These are phyloP conservation scores for Schizochytrium sp. DNA, from an alignment of 108 stramenopile genomes.

Conservation along the genomic window DNA sequence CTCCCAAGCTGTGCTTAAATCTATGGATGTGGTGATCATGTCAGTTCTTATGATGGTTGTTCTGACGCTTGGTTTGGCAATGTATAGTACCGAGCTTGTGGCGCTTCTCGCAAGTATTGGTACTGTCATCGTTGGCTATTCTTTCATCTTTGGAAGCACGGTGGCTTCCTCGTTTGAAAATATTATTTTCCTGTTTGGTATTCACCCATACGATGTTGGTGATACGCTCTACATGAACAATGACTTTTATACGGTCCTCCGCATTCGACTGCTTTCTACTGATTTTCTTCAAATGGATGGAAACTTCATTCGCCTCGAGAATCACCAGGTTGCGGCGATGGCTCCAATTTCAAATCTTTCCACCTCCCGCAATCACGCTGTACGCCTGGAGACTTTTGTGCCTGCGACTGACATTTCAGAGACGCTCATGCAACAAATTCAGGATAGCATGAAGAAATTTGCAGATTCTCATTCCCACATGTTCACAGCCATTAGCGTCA, in stretches of 20 bases:
- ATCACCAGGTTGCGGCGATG: conserved; percentile 42
- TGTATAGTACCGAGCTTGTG: conserved; percentile 31
- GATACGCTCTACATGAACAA: not conserved
- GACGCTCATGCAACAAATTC: not conserved
- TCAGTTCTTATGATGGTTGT: conserved; percentile 32
- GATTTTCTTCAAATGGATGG: conserved; percentile 46
- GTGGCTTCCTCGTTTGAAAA: conserved; percentile 32
- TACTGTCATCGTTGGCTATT: conserved; percentile 11
- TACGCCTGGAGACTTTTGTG: conserved; percentile 16
- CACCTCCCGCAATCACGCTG: conserved; percentile 23
- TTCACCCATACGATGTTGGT: conserved; percentile 41
- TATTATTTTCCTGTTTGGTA: conserved; percentile 46
- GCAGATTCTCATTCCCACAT: not conserved
- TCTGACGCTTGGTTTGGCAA: not conserved
- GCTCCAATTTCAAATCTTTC: conserved; percentile 42
- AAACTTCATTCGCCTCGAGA: conserved; percentile 24
- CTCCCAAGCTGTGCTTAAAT: conserved; percentile 34
- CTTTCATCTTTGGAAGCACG: conserved; percentile 50
- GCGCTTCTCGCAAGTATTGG: not conserved
- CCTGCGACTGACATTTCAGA: not conserved
- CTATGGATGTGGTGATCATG: conserved; percentile 51
- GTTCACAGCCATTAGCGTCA: not conserved
- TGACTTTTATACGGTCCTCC: conserved; percentile 23
- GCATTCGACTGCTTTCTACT: conserved; percentile 21
- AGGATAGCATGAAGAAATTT: not conserved